These are phyloP conservation scores for Eustoma russellianum DNA, from an alignment of 257 asterid genomes.

Conservation along the genomic window DNA sequence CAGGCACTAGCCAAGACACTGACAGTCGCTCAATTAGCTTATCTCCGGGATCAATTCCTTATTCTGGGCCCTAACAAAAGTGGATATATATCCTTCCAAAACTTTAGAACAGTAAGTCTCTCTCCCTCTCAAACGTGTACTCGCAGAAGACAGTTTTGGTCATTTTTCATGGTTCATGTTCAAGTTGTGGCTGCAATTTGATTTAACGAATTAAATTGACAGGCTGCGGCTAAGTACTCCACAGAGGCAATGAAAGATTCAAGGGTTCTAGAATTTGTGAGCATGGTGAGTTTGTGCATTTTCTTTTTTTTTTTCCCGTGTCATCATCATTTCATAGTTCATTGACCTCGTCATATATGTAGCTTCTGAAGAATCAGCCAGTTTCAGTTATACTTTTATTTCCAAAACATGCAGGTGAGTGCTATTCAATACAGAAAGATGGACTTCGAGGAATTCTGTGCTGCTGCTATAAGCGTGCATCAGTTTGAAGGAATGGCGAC, in stretches of 20 bases:
- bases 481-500: slow-evolving; percentile 79
- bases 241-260: slow-evolving; percentile 96
- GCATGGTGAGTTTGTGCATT: slow-evolving; percentile 36
- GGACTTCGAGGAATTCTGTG: slow-evolving; percentile 90
- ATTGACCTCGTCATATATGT: neutral
- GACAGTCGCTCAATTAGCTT: slow-evolving; percentile 66
- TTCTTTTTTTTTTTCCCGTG: neutral
- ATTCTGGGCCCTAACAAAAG: slow-evolving; percentile 76
- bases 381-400: too few species aligned
- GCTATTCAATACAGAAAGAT: slow-evolving; percentile 73
- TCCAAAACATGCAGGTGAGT: slow-evolving; percentile 51
- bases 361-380: too few species aligned
- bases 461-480: slow-evolving; percentile 76
- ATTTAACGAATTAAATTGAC: slow-evolving; percentile 6
- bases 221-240: slow-evolving; percentile 60
- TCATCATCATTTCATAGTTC: neutral
- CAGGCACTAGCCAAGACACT: slow-evolving; percentile 93
- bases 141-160: neutral
- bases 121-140: neutral
- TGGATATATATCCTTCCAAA: slow-evolving; percentile 64
- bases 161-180: too few species aligned
- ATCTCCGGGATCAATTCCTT: slow-evolving; percentile 83
- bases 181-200: too few species aligned
- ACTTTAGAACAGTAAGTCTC: slow-evolving; percentile 54
- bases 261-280: slow-evolving; percentile 70